Evolutionary conservation across 2,329 filamentous ascomycete genomes (phyloP).

Genomic region (Plenodomus tracheiphilus): DNA sequence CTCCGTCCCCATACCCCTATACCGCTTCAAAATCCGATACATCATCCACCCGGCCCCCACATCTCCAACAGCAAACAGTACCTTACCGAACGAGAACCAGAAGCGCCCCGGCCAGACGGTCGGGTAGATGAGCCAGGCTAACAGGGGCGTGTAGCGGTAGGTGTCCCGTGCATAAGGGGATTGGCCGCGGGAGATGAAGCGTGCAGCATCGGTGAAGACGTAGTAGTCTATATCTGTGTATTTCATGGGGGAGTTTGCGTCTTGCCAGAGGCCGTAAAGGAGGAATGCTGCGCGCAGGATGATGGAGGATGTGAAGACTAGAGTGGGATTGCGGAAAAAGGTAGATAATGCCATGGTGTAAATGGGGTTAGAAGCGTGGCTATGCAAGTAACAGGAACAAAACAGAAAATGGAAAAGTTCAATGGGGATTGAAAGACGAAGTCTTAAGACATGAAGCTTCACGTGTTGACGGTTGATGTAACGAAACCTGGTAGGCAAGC

Average conservation of each 20-base stretch:
- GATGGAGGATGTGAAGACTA: slow-evolving; percentile 52
- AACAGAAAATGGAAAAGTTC: background rate
- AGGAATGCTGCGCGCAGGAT: slow-evolving; percentile 74
- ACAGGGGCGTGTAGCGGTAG: slow-evolving; percentile 92
- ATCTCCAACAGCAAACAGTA: slow-evolving; percentile 82
- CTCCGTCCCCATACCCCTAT: slow-evolving; percentile 39
- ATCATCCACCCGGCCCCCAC: slow-evolving; percentile 83
- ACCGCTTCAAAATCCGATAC: slow-evolving; percentile 55
- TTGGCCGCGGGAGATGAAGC: slow-evolving; percentile 67
- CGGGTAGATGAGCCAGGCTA: slow-evolving; percentile 88
- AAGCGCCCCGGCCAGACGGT: slow-evolving; percentile 64
- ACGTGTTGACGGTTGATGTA: background rate
- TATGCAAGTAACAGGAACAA: background rate
- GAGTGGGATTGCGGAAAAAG: slow-evolving; percentile 38
- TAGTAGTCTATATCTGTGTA: slow-evolving; percentile 99
- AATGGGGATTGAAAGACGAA: background rate
- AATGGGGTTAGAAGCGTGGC: background rate
- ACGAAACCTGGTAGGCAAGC: background rate
- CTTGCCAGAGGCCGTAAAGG: slow-evolving; percentile 89
- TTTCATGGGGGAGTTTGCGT: slow-evolving; percentile 87
- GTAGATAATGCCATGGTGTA: slow-evolving; percentile 31
- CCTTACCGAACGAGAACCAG: slow-evolving; percentile 85
- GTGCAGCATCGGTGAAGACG: slow-evolving; percentile 94
- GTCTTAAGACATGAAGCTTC: background rate
- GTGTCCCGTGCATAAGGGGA: slow-evolving; percentile 90